phyloP scores from a whole-genome alignment of 2,329 filamentous ascomycete genomes.

The Lasiodiplodia theobromae region DNA sequence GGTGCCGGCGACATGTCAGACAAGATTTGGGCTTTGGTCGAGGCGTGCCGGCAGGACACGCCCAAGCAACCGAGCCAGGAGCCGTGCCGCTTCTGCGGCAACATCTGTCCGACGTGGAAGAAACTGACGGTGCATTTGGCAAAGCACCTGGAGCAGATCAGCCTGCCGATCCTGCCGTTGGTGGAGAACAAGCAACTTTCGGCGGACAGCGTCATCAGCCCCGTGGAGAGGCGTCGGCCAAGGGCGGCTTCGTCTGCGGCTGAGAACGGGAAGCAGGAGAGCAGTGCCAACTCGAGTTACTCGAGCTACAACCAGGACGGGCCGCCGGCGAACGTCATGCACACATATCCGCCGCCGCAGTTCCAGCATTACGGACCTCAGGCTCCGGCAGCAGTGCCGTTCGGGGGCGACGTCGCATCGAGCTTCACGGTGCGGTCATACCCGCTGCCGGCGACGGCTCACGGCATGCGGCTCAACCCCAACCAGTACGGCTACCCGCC shows the following conservation, averaged over 20 bases:
- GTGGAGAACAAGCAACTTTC: conserved; percentile 49
- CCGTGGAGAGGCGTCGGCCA: conserved; percentile 40
- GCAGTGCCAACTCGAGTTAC: conserved; percentile 14
- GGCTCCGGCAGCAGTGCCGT: conserved; percentile 28
- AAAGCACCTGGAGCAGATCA: conserved; percentile 93
- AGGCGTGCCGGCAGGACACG: conserved; percentile 78
- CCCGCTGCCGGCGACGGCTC: conserved; percentile 42
- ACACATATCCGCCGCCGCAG: conserved; percentile 49
- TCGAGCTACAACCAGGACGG: conserved; percentile 14
- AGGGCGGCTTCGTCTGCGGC: conserved; percentile 18
- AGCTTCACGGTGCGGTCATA: conserved; percentile 43
- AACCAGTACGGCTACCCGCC: conserved; percentile 23
- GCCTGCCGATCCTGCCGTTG: conserved; percentile 73
- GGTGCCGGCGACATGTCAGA: conserved; percentile 49
- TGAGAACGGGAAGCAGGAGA: neutral
- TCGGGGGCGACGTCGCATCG: conserved; percentile 34
- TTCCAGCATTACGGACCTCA: conserved; percentile 9
- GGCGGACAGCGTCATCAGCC: conserved; percentile 47
- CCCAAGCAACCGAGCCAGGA: conserved; percentile 72
- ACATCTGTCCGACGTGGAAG: conserved; percentile 84
- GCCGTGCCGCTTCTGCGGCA: conserved; percentile 86
- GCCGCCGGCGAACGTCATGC: conserved; percentile 40
- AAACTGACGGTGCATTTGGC: conserved; percentile 92
- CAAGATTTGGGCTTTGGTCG: conserved; percentile 77
- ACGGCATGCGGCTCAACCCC: conserved; percentile 35